Base-by-base conservation (phyloP, 2,329 filamentous ascomycete genomes). In the Nigrospora osmanthi region DNA sequence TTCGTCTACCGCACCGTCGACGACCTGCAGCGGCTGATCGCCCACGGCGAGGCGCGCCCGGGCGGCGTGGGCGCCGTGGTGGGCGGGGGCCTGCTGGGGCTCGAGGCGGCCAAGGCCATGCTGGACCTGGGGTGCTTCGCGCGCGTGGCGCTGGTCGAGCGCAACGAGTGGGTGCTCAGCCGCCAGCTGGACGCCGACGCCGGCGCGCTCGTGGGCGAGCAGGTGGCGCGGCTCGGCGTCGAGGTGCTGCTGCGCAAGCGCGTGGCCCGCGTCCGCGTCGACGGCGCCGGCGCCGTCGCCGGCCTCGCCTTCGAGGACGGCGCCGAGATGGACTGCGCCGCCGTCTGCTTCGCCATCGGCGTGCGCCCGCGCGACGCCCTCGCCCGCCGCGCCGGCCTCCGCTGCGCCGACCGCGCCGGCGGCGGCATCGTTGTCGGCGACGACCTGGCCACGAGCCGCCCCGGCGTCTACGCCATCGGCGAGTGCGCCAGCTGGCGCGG, bases 21-120 rank as follows among this genome's bases (percentile, higher is more conserved):
- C 3, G 89, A 95, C 60, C 66, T 95, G 33, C 74, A 89, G 58
- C 78, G 74, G 37, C 75, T 95, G 4, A 94, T 95, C 46, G 69
- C 73, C 1, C 95, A 85, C 58, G 80, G 87, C 0, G 73, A 78
- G 1, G 69, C 71, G 11, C 78, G 80, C 44, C 85, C 81, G 53
- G 87, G 80, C 5, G 80, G 81, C 2, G 76, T 77, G 2, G 89
- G 86, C 0, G 77, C 81, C 5, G 88, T 93, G 0, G 86, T 95
- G 4, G 89, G 89, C 19, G 89, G 89, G 43, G 89, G 89, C 1
- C 65, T 96, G 19, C 73, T 95, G 0, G 89, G 89, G 1, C 76
- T 96, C 0, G 89, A 95, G 66, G 89, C 89, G 2, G 89, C 88
- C 32, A 93, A 95, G 57, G 89, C 89, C 2, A 89, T 95, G 87